These are phyloP conservation scores for Rhododendron vialii DNA, from an alignment of 148 eudicot genomes.

Conservation along the genomic window DNA sequence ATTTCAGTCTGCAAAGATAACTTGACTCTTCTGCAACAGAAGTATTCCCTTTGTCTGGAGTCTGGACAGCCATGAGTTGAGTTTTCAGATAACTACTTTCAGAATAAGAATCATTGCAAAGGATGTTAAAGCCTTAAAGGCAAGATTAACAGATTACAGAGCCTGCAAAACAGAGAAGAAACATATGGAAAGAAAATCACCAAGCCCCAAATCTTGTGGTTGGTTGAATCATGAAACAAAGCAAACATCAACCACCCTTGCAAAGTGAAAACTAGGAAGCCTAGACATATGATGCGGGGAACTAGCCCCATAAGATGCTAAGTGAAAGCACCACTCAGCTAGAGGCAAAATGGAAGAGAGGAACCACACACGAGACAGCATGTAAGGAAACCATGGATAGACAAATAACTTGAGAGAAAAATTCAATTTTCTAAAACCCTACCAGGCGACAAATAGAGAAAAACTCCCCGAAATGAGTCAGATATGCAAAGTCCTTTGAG, in stretches of 20 bases:
- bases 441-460: background rate
- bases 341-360: background rate
- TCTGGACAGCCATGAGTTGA: background rate
- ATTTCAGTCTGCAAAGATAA: background rate
- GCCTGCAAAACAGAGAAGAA: background rate
- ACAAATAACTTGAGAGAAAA: background rate
- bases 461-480: background rate
- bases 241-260: background rate
- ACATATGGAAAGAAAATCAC: background rate
- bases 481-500: background rate
- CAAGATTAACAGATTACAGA: background rate
- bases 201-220: background rate
- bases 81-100: background rate
- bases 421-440: background rate
- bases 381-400: background rate
- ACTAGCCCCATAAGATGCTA: background rate
- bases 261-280: background rate
- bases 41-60: background rate
- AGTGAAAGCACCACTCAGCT: background rate
- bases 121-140: background rate
- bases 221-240: background rate
- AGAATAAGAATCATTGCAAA: background rate
- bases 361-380: background rate
- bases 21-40: background rate
- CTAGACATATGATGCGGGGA: background rate